These are phyloP conservation scores for Beauveria caledonica DNA, from an alignment of 2,329 filamentous ascomycete genomes.

Conservation along the genomic window DNA sequence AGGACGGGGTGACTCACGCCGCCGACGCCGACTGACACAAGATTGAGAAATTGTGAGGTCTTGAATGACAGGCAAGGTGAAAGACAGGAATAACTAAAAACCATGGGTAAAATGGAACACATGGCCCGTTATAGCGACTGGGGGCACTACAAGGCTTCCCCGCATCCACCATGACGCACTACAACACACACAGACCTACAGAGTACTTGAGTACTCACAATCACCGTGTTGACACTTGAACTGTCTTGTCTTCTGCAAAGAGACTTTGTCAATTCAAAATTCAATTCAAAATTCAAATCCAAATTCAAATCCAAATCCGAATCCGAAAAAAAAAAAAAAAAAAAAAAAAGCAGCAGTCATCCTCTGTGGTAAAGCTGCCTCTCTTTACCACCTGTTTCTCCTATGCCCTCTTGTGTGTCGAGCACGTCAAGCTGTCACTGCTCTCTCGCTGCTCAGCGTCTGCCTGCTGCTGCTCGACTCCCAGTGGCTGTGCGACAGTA, in stretches of 20 bases:
- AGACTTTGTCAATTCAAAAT: too few species aligned
- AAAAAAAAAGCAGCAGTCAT: too few species aligned
- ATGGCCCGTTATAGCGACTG: neutral
- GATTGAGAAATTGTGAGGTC: neutral
- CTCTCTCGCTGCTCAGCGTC: conserved; percentile 26
- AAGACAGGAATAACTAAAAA: too few species aligned
- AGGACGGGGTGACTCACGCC: conserved; percentile 15
- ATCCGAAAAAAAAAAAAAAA: too few species aligned
- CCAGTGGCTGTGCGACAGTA: conserved; percentile 23
- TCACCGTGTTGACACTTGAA: too few species aligned
- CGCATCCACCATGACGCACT: neutral
- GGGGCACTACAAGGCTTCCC: neutral
- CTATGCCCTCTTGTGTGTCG: conserved; percentile 23
- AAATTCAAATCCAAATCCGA: too few species aligned
- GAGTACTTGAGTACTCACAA: too few species aligned
- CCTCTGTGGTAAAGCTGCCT: conserved; percentile 12
- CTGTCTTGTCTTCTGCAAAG: too few species aligned
- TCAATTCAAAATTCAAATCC: too few species aligned
- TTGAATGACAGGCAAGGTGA: neutral
- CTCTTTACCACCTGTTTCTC: conserved; percentile 25
- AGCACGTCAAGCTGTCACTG: conserved; percentile 24
- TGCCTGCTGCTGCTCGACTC: conserved; percentile 29
- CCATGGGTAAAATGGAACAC: too few species aligned
- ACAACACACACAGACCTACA: too few species aligned
- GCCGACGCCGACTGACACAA: conserved; percentile 11